Percentiles rank a stretch among this genome's conserved stretches.
Conservation (phyloP, 1,284 basidiomycete genomes). For the Tylopilus sp. region DNA sequence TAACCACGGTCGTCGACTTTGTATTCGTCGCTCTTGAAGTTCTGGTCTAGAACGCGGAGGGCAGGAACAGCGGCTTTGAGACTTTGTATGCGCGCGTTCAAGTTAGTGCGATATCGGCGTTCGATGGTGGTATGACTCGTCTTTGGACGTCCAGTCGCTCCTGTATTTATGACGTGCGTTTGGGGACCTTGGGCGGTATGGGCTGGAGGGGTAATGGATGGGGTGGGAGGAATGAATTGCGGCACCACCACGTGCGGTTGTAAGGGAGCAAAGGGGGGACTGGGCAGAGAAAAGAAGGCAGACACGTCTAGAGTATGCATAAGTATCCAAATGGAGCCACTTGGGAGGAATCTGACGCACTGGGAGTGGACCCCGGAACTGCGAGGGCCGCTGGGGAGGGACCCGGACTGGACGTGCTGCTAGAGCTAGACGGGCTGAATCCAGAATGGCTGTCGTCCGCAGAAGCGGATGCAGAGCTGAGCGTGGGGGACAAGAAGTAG, state of each 20-base stretch:
- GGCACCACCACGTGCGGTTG: constrained; percentile 19
- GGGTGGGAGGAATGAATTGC: constrained; percentile 33
- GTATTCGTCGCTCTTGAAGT: constrained; percentile 44
- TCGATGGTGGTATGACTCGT: constrained; percentile 91
- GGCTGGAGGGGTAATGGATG: constrained; percentile 35
- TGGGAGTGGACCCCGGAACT: constrained; percentile 7
- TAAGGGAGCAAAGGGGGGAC: constrained; percentile 33
- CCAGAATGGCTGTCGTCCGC: constrained; percentile 26
- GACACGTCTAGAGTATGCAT: constrained; percentile 17
- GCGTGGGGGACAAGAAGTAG: constrained; percentile 37
- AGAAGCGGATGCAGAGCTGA: constrained; percentile 30
- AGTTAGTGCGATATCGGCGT: constrained; percentile 82
- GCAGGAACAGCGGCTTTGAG: constrained; percentile 80
- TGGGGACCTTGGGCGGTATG: constrained; percentile 26
- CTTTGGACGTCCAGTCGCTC: constrained; percentile 54
- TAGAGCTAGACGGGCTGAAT: constrained; percentile 22
- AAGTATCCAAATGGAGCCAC: background rate
- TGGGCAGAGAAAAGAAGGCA: constrained; percentile 19
- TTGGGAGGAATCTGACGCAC: constrained; percentile 8
- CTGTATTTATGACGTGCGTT: constrained; percentile 26
- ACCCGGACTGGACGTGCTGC: constrained; percentile 16
- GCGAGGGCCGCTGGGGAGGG: constrained; percentile 17
- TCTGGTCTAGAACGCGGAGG: constrained; percentile 64
- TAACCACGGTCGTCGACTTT: constrained; percentile 69
- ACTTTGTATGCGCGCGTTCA: constrained; percentile 83